A percentile compares a stretch with the other conserved stretches of the same genome.
Evolutionary conservation across 768 basidiomycete species (phyloP).

Genomic region (Pulveroboletus sp.): DNA sequence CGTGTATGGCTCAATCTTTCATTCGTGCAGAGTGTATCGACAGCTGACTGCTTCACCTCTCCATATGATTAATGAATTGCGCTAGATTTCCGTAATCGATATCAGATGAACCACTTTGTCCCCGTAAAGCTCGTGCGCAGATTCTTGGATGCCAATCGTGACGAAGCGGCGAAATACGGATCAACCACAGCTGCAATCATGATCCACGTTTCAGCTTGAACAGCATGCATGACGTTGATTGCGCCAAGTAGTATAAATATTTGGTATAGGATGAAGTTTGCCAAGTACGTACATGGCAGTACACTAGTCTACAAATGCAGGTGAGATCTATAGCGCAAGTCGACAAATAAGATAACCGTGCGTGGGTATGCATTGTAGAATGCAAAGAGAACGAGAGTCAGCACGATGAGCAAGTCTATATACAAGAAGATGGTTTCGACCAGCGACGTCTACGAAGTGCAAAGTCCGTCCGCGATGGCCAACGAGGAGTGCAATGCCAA

Average conservation of each 20-base stretch:
- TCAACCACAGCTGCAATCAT: too few relatives aligned
- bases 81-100: constrained; percentile 3
- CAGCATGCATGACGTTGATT: neutral
- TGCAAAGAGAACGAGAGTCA: constrained; percentile 9
- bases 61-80: constrained; percentile 17
- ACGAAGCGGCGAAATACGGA: neutral
- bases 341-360: constrained; percentile 13
- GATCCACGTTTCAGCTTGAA: neutral
- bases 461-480: constrained; percentile 8
- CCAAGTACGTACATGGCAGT: constrained; percentile 10
- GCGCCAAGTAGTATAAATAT: constrained; percentile 9
- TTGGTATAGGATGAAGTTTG: neutral
- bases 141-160: neutral
- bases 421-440: neutral
- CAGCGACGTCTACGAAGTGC: constrained; percentile 10
- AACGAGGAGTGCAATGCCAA: constrained; percentile 9
- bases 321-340: constrained; percentile 18
- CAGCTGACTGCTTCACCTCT: constrained; percentile 11
- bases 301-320: constrained; percentile 7
- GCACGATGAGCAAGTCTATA: neutral
- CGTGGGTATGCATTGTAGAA: constrained; percentile 5
- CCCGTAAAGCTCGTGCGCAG: too few relatives aligned
- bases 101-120: neutral
- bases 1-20: constrained; percentile 9
- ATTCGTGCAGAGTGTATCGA: constrained; percentile 26